Percentiles rank a stretch among this genome's conserved stretches.
Conservation (phyloP, 305 asterid species). For the Fraxinus paxiana region DNA sequence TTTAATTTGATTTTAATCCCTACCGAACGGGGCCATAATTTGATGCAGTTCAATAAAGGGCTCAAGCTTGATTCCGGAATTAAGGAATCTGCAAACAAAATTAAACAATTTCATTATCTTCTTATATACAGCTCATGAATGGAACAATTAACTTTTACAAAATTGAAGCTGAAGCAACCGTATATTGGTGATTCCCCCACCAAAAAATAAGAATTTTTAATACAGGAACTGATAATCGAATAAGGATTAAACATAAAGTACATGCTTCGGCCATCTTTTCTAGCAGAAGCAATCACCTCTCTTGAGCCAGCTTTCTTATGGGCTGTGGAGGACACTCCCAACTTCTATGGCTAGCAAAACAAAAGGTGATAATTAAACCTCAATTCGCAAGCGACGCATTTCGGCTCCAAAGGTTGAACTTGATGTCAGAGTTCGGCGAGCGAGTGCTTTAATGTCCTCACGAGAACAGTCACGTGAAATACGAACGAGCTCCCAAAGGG, state of each 20-base stretch:
- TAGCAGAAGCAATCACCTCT: constrained; percentile 2
- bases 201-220: constrained; percentile 3
- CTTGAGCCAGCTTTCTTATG: not conserved
- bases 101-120: constrained; percentile 10
- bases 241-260: constrained; percentile 18
- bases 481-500: constrained; percentile 96
- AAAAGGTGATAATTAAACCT: constrained; percentile 39
- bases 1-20: no score
- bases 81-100: not conserved
- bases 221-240: not conserved
- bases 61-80: not conserved
- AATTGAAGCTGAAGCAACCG: constrained; percentile 32
- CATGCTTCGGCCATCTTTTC: constrained; percentile 3
- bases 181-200: constrained; percentile 6
- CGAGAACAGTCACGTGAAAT: constrained; percentile 94
- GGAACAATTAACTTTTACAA: constrained; percentile 28
- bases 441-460: constrained; percentile 87
- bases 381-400: constrained; percentile 77
- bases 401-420: constrained; percentile 72
- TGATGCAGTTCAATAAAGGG: not conserved
- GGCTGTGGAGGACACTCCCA: constrained; percentile 11
- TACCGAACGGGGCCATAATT: not conserved
- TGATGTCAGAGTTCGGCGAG: constrained; percentile 76
- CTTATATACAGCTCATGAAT: constrained; percentile 28
- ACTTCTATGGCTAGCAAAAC: constrained; percentile 16